Evolutionary conservation across 1,284 basidiomycete genomes (phyloP).

Genomic region (Ganoderma multipileum): DNA sequence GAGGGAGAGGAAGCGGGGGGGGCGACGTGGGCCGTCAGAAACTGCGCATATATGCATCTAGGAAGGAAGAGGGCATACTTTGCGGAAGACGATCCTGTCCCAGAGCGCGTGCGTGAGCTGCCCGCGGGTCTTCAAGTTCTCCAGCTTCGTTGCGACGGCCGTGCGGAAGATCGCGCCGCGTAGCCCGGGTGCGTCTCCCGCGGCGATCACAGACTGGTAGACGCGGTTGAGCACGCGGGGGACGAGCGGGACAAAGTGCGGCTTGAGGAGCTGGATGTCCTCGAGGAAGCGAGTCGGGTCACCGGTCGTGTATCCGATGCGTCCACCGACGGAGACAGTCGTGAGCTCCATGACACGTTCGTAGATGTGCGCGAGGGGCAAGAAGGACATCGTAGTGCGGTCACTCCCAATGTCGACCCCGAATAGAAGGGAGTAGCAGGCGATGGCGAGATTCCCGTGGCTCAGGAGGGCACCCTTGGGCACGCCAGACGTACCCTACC

Average conservation of each 20-base stretch:
- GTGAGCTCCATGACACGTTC: conserved; percentile 70
- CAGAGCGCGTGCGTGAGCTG: conserved; percentile 82
- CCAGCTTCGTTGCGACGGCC: conserved; percentile 85
- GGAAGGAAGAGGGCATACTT: conserved; percentile 58
- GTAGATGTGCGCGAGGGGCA: conserved; percentile 91
- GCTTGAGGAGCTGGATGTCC: conserved; percentile 88
- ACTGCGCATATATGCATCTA: not conserved
- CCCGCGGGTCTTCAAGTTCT: conserved; percentile 77
- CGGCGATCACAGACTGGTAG: conserved; percentile 82
- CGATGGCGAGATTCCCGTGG: conserved; percentile 78
- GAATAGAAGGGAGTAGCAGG: conserved; percentile 67
- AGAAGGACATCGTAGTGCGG: conserved; percentile 67
- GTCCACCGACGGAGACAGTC: conserved; percentile 70
- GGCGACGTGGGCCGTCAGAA: not conserved
- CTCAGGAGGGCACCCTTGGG: conserved; percentile 89
- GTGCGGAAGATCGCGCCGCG: conserved; percentile 87
- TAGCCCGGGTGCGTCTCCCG: conserved; percentile 82
- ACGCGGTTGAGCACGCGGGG: conserved; percentile 88
- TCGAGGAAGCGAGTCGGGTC: conserved; percentile 90
- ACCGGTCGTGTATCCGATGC: conserved; percentile 89
- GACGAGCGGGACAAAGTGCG: conserved; percentile 84
- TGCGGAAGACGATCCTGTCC: conserved; percentile 93
- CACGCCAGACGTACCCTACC: conserved; percentile 75
- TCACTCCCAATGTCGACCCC: conserved; percentile 57
- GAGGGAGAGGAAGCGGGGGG: not conserved